Evolutionary conservation across 768 basidiomycete species (phyloP), one percentile per base, ranked within the genome.

Genomic region (Trametes punicea): DNA sequence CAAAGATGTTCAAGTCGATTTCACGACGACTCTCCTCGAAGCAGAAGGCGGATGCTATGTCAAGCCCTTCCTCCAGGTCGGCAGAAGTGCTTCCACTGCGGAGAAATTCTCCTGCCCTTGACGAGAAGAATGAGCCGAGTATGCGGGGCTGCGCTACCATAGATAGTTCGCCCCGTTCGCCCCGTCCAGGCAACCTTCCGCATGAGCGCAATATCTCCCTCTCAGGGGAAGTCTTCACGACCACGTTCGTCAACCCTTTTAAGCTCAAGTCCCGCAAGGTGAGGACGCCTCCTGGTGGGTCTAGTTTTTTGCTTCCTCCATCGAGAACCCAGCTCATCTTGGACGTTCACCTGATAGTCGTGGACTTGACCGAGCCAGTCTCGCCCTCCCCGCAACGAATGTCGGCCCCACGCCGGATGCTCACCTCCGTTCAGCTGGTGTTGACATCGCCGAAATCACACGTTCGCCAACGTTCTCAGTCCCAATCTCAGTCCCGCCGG

Each of bases 231-330:
- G 45, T 51, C 7, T 55, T 60, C 44, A 57, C 51, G 1, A 50
- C 55, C 13, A 46, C 51, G 11, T 63, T 63, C 47, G 56, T 57
- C n/a, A 63, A 63, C 48, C 58, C 62, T 6, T 63, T 63, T 49
- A 48, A 40, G 7, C 1, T 16, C 23, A 60, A 41, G 30, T 10
- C 42, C 23, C 51, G 52, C 16, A 56, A 49, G 21, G 7, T 59
- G 4, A 54, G 46, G 38, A 40, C 41, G 5, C 27, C 51, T 3
- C 31, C 51, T 10, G 31, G 56, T 54, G 15, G 25, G 57, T 55
- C n/a, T 21, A 8, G 23, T 6, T 15, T 6, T 26, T 34, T 4
- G 27, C 31, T n/a, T 11, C 8, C 18, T 6, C 11, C 10, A 2
- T 25, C 23, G 4, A 33, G 13, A 13, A 11, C 39, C n/a, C n/a